Conservation (phyloP, 768 basidiomycete species). For the Termitomyces titanicus region DNA sequence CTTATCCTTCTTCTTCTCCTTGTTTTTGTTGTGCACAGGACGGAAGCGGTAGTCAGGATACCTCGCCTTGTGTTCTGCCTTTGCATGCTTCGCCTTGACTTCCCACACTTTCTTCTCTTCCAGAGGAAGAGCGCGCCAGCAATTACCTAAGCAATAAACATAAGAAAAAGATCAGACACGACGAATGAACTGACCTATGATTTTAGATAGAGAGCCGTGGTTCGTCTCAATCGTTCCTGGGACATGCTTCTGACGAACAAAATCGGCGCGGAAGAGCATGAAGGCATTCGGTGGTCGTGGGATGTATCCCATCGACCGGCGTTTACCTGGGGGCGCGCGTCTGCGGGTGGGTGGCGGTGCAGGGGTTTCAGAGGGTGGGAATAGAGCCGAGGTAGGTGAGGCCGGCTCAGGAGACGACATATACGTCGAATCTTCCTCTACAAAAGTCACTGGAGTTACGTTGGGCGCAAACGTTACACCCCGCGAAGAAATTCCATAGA, state of each 20-base stretch:
- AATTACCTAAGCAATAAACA: slow-evolving; percentile 53
- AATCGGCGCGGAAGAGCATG: slow-evolving; percentile 82
- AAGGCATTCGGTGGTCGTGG: slow-evolving; percentile 84
- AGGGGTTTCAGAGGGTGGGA: slow-evolving; percentile 48
- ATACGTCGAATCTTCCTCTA: slow-evolving; percentile 23
- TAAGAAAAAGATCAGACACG: slow-evolving; percentile 21
- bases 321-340: slow-evolving; percentile 58
- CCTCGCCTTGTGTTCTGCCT: slow-evolving; percentile 63
- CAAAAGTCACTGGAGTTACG: slow-evolving; percentile 24
- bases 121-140: slow-evolving; percentile 69
- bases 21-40: slow-evolving; percentile 52
- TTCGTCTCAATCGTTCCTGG: slow-evolving; percentile 60
- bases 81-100: slow-evolving; percentile 65
- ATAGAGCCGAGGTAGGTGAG: slow-evolving; percentile 38
- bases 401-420: slow-evolving; percentile 25
- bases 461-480: slow-evolving; percentile 54
- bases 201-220: slow-evolving; percentile 27
- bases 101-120: slow-evolving; percentile 76
- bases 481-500: slow-evolving; percentile 45
- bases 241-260: slow-evolving; percentile 77
- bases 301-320: slow-evolving; percentile 60
- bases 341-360: slow-evolving; percentile 37
- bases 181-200: slow-evolving; percentile 50
- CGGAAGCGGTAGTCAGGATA: slow-evolving; percentile 67
- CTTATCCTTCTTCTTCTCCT: slow-evolving; percentile 38